phyloP scores from a whole-genome alignment of 805 yeast genomes.

The Spathaspora arborariae region DNA sequence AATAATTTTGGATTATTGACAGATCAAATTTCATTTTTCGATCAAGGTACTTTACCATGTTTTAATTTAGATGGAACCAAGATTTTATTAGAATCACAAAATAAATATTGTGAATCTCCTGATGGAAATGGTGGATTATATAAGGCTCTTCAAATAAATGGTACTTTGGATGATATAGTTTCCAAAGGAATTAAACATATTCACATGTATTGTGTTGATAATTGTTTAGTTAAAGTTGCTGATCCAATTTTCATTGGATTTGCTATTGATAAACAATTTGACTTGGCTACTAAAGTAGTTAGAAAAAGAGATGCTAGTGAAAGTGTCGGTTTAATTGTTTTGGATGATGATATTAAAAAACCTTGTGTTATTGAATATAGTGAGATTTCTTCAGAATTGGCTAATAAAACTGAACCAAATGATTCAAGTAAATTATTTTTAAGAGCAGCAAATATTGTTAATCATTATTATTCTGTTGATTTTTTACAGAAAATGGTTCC shows the following conservation, averaged over 20 bases:
- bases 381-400: conserved; percentile 75
- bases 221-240: conserved; percentile 84
- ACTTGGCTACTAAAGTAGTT: conserved; percentile 90
- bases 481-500: conserved; percentile 59
- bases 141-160: conserved; percentile 67
- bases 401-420: conserved; percentile 57
- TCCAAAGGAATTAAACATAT: conserved; percentile 75
- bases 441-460: conserved; percentile 96
- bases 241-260: conserved; percentile 90
- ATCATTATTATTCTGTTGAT: conserved; percentile 89
- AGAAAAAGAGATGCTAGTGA: conserved; percentile 86
- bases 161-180: conserved; percentile 64
- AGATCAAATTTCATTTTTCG: conserved; percentile 70
- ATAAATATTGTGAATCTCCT: conserved; percentile 75
- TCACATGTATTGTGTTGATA: conserved; percentile 97
- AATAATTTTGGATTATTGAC: conserved; percentile 66
- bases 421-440: conserved; percentile 55
- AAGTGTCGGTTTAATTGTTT: conserved; percentile 87
- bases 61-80: conserved; percentile 65
- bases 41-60: conserved; percentile 96
- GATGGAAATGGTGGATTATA: conserved; percentile 98
- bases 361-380: conserved; percentile 96
- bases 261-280: conserved; percentile 61
- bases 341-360: conserved; percentile 47
- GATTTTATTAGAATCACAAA: conserved; percentile 57